Evolutionary conservation across 257 asterid genomes (phyloP).

Genomic region (Nicotiana knightiana): DNA sequence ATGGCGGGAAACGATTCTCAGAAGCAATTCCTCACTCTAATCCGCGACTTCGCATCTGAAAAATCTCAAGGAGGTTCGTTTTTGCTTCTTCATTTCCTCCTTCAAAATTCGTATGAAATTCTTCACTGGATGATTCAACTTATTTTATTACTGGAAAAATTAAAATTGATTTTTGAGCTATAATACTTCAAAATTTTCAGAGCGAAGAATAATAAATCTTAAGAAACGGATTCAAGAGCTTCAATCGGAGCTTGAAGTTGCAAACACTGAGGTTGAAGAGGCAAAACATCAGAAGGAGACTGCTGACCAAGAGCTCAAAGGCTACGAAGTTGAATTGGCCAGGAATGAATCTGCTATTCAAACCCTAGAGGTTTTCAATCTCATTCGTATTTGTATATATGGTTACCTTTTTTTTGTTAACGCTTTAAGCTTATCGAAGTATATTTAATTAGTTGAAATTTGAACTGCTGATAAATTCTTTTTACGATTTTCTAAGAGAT

Average conservation of each 20-base stretch:
- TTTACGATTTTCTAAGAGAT: not conserved
- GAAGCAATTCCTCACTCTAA: slow-evolving; percentile 49
- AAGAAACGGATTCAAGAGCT: slow-evolving; percentile 62
- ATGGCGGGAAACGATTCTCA: slow-evolving; percentile 90
- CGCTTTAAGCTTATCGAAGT: not conserved
- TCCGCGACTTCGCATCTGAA: slow-evolving; percentile 62
- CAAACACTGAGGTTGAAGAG: slow-evolving; percentile 47
- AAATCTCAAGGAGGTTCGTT: slow-evolving; percentile 71
- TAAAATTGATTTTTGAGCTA: not conserved
- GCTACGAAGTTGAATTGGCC: slow-evolving; percentile 64
- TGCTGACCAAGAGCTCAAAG: slow-evolving; percentile 61
- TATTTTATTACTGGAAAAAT: not conserved
- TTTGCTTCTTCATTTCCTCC: not conserved
- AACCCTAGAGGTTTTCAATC: slow-evolving; percentile 46
- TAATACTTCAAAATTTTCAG: slow-evolving; percentile 17
- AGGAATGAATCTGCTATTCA: slow-evolving; percentile 54
- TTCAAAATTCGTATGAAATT: not conserved
- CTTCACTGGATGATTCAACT: not conserved
- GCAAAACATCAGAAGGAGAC: slow-evolving; percentile 57
- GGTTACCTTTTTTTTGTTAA: not conserved
- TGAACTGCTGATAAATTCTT: not conserved
- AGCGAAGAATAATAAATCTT: slow-evolving; percentile 47
- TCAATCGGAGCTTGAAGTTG: slow-evolving; percentile 38
- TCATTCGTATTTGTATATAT: not conserved
- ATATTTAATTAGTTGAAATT: not conserved